These are phyloP conservation scores for Auricularia sp. DNA, from an alignment of 768 basidiomycete genomes.

Conservation along the genomic window DNA sequence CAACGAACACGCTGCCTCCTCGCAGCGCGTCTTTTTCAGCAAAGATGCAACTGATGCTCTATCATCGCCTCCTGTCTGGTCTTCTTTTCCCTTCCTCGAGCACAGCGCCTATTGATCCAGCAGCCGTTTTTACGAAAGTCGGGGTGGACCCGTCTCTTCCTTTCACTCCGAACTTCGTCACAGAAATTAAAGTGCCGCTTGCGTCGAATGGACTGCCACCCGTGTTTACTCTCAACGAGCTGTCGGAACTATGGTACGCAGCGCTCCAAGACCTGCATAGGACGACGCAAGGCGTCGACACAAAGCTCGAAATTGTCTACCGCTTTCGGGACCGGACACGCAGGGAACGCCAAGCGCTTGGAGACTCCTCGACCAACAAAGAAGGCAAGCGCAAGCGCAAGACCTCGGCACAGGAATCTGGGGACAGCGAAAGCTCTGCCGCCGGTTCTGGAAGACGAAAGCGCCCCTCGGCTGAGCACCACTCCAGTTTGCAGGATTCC, in stretches of 20 bases:
- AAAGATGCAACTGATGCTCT: slow-evolving; percentile 68
- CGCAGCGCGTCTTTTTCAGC: slow-evolving; percentile 56
- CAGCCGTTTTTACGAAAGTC: slow-evolving; percentile 38
- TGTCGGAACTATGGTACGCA: slow-evolving; percentile 24
- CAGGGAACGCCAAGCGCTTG: not conserved
- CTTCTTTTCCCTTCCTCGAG: slow-evolving; percentile 27
- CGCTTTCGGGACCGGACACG: not conserved
- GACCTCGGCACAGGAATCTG: not conserved
- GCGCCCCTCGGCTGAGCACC: too few species aligned
- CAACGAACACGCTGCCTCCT: slow-evolving; percentile 17
- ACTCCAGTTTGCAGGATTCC: not conserved
- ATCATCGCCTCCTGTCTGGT: slow-evolving; percentile 50
- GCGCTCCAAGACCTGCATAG: slow-evolving; percentile 12
- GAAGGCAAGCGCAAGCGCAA: not conserved
- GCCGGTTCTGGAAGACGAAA: not conserved
- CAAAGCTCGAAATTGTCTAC: not conserved
- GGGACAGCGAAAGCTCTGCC: not conserved
- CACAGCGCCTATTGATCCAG: slow-evolving; percentile 13
- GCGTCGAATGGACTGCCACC: slow-evolving; percentile 3
- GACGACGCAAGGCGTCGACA: slow-evolving; percentile 8
- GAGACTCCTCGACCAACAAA: not conserved
- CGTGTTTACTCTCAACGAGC: slow-evolving; percentile 18
- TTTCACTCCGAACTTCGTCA: slow-evolving; percentile 44
- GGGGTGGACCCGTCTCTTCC: slow-evolving; percentile 30
- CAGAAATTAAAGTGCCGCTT: slow-evolving; percentile 9